phyloP scores from a whole-genome alignment of 2,329 filamentous ascomycete genomes.

The Pseudodiploospora longispora region DNA sequence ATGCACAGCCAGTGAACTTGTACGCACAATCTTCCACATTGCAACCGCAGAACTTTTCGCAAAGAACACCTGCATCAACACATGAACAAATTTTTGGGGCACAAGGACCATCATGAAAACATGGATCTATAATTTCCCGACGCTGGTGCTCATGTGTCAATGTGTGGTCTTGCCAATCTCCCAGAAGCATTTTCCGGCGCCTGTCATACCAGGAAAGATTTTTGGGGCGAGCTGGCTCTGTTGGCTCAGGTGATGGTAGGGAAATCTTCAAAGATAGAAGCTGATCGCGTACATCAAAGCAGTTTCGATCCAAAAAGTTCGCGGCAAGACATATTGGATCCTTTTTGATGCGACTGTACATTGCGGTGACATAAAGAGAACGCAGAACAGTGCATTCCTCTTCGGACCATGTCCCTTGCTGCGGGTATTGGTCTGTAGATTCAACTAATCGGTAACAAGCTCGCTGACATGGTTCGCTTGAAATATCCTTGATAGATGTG shows the following conservation, averaged over 20 bases:
- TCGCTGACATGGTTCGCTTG: slow-evolving; percentile 25
- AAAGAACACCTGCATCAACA: slow-evolving; percentile 52
- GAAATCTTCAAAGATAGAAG: slow-evolving; percentile 17
- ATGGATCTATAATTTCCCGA: slow-evolving; percentile 54
- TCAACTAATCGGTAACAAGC: slow-evolving; percentile 30
- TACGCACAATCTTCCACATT: slow-evolving; percentile 50
- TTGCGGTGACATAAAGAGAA: slow-evolving; percentile 35
- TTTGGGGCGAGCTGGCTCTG: slow-evolving; percentile 31
- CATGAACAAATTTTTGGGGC: slow-evolving; percentile 54
- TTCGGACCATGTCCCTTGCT: slow-evolving; percentile 35
- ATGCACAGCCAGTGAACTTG: slow-evolving; percentile 61
- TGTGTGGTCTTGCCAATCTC: slow-evolving; percentile 49
- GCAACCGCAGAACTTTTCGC: slow-evolving; percentile 65
- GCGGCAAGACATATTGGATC: slow-evolving; percentile 42
- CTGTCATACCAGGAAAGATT: slow-evolving; percentile 49
- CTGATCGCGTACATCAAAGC: slow-evolving; percentile 40
- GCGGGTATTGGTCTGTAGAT: slow-evolving; percentile 14
- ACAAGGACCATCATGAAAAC: slow-evolving; percentile 62
- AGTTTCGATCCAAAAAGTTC: slow-evolving; percentile 41
- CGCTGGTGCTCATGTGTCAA: slow-evolving; percentile 47
- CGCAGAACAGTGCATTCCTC: slow-evolving; percentile 41
- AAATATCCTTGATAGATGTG: neutral
- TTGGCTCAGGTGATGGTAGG: slow-evolving; percentile 16
- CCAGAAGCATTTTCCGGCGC: slow-evolving; percentile 43
- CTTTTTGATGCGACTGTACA: slow-evolving; percentile 31